These are phyloP conservation scores for Claviceps purpurea DNA, from an alignment of 2,329 filamentous ascomycete species.

Conservation along the genomic window DNA sequence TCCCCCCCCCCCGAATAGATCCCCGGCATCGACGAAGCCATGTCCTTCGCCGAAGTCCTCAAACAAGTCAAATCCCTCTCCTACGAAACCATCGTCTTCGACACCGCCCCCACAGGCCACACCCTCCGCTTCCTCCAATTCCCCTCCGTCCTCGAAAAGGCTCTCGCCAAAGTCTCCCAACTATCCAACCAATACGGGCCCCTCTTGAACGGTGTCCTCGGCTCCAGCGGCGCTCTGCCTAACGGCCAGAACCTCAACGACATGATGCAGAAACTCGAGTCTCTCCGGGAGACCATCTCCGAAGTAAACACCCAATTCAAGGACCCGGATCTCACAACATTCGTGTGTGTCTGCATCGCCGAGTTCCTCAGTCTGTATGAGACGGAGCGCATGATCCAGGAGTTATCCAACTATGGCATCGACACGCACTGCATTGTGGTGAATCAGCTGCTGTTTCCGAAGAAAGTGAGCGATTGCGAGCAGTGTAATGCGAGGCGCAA, in stretches of 20 bases:
- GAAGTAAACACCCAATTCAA: conserved; percentile 99
- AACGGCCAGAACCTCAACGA: conserved; percentile 90
- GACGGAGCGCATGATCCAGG: conserved; percentile 99
- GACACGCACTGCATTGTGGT: conserved; percentile 97
- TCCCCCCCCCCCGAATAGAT: conserved; percentile 42
- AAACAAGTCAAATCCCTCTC: conserved; percentile 98
- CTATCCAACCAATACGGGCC: conserved; percentile 90
- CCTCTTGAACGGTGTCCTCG: conserved; percentile 86
- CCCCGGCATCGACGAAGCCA: conserved; percentile 95
- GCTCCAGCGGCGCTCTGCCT: conserved; percentile 59
- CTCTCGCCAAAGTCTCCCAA: conserved; percentile 91
- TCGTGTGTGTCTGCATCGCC: conserved; percentile 95
- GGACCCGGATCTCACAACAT: conserved; percentile 87
- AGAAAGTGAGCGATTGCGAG: conserved; percentile 71
- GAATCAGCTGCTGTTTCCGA: conserved; percentile 92
- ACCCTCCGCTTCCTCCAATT: conserved; percentile 98
- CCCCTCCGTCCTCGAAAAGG: conserved; percentile 94
- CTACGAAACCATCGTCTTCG: conserved; percentile 98
- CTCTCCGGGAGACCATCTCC: conserved; percentile 78
- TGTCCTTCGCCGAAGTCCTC: conserved; percentile 98
- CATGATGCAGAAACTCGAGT: conserved; percentile 88
- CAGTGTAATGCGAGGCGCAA: conserved; percentile 90
- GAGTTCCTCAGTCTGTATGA: conserved; percentile 96
- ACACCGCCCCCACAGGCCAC: conserved; percentile 94
- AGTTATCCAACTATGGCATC: conserved; percentile 82